Conservation (phyloP, 805 yeast species). For the Saccharomyces cerevisiae region DNA sequence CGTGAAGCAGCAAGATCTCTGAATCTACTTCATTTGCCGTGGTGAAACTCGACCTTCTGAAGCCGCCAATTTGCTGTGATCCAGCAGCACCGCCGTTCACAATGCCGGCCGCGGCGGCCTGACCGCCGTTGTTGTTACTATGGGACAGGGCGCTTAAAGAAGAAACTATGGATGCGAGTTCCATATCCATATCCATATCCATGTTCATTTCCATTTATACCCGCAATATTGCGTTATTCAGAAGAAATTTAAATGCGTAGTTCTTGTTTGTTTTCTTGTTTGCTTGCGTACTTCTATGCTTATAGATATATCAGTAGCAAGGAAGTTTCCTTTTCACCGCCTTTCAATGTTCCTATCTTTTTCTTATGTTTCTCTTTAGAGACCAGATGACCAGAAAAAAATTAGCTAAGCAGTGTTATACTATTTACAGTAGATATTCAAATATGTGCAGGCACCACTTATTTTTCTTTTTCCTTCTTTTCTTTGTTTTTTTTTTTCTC, state of each 20-base stretch:
- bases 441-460: not conserved
- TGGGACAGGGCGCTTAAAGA: constrained; percentile 31
- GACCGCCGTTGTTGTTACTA: constrained; percentile 1
- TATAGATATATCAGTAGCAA: not conserved
- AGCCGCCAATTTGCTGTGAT: constrained; percentile 23
- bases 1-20: constrained; percentile 10
- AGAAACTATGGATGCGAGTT: constrained; percentile 30
- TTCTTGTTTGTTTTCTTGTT: not conserved
- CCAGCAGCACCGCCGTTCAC: constrained; percentile 1
- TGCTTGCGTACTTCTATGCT: not conserved
- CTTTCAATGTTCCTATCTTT: not conserved
- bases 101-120: constrained; percentile 7
- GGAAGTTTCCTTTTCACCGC: not conserved
- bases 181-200: constrained; percentile 23
- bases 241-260: too few species aligned
- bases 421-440: not conserved
- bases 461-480: not conserved
- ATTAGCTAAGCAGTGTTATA: not conserved
- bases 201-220: constrained; percentile 1
- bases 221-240: not conserved
- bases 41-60: constrained; percentile 26
- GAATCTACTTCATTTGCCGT: constrained; percentile 20
- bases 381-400: not conserved
- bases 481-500: not conserved
- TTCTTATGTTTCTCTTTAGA: not conserved